Evolutionary conservation across 2,329 filamentous ascomycete species (phyloP), one percentile per base, ranked within the genome.

Genomic region (Penicillium sp.): DNA sequence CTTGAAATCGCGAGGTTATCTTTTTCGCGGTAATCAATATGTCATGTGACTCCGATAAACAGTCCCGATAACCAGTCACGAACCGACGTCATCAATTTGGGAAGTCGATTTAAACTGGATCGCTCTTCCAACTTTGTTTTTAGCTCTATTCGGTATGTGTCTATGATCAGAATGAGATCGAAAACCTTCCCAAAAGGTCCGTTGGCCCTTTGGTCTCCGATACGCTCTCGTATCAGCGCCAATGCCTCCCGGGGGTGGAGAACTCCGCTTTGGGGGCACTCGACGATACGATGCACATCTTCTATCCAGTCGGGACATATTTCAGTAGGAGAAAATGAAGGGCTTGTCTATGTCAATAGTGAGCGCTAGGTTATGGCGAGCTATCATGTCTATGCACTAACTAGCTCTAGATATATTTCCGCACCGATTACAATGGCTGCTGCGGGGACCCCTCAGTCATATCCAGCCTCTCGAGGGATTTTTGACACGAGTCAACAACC

Each of bases 321-420:
- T 65, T 80, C 83, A n/a, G 83, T 89, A 12, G 82, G 81, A 3
- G 78, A 87, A 1, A 89, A 93, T 66, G 91, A 97, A 77, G 88
- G 89, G 0, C 87, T 97, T 46, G 75, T 97, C 7, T 99, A 95
- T 78, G 88, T 97, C 69, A 92, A 96, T 72, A 96, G 90, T 93
- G 76, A 71, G 86, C 69, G 37, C 9, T 13, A 31, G 29, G 52
- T 29, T 4, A 54, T 43, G 17, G 40, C 27, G 19, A 49, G 9
- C 49, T 50, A 41, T 29, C 27, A 33, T 51, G 21, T 60, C 60
- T 58, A 63, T 27, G 17, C 10, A 38, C 45, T 58, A 43, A 59
- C 12, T 19, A 35, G 5, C 10, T 46, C 29, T 59, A 93, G 90
- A 94, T 75, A 83, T 97, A 50, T 95, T 95, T 60, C 93, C 93